Conservation (phyloP, 129 eudicot species). For the sunflower (Helianthus annuus) region DNA sequence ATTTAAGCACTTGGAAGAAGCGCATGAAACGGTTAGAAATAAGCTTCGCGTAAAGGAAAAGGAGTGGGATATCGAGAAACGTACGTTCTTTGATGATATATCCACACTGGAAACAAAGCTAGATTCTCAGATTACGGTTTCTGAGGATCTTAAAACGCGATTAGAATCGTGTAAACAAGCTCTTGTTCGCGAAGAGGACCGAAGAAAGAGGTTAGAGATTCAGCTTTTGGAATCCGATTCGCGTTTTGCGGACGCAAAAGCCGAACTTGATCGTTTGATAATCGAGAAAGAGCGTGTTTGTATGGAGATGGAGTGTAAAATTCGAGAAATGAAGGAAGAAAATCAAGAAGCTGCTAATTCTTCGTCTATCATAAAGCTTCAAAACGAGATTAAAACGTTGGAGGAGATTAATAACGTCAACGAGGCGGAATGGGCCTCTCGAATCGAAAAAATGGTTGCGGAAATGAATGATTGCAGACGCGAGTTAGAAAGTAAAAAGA, state of each 20-base stretch:
- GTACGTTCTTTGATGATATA: conserved; percentile 51
- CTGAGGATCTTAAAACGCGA: conserved; percentile 55
- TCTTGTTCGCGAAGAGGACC: conserved; percentile 64
- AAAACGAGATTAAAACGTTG: conserved; percentile 57
- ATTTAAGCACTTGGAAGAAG: conserved; percentile 71
- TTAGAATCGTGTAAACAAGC: conserved; percentile 69
- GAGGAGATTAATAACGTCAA: conserved; percentile 54
- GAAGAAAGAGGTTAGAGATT: conserved; percentile 53
- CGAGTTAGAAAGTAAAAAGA: conserved; percentile 45
- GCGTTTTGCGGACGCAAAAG: conserved; percentile 38
- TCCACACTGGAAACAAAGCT: conserved; percentile 53
- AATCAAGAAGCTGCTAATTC: conserved; percentile 53
- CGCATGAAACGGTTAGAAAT: conserved; percentile 58
- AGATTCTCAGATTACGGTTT: conserved; percentile 60
- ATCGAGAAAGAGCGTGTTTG: conserved; percentile 47
- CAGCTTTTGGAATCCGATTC: conserved; percentile 54
- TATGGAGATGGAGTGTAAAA: conserved; percentile 62
- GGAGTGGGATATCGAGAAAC: conserved; percentile 81
- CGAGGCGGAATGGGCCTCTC: conserved; percentile 64
- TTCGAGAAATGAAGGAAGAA: conserved; percentile 57
- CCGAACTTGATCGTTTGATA: conserved; percentile 43
- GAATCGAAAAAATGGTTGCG: conserved; percentile 38
- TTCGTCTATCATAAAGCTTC: conserved; percentile 54
- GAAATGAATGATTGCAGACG: conserved; percentile 45
- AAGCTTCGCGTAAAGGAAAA: conserved; percentile 40